A percentile compares a stretch with the other conserved stretches of the same genome.
These are phyloP conservation scores for Cephalotrichum gorgonifer DNA, from an alignment of 2,329 filamentous ascomycete species.

Conservation along the genomic window DNA sequence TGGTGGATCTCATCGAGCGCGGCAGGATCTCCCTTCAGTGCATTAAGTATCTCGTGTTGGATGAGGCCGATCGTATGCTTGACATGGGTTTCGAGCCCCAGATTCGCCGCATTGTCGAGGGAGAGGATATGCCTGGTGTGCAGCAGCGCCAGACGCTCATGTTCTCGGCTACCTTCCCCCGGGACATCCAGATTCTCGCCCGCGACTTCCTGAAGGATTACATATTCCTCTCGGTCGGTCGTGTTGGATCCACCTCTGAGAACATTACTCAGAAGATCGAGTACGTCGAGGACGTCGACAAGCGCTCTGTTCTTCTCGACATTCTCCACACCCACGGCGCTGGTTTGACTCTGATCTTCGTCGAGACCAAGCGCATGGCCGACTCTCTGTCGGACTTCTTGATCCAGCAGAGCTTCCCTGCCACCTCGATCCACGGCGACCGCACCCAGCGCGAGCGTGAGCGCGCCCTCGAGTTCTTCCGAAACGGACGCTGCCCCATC, in stretches of 20 bases:
- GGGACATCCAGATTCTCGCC: conserved; percentile 98
- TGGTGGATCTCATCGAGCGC: conserved; percentile 96
- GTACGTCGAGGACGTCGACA: conserved; percentile 94
- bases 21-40: conserved; percentile 94
- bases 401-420: conserved; percentile 97
- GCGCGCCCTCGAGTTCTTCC: conserved; percentile 94
- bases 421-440: conserved; percentile 97
- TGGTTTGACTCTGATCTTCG: conserved; percentile 92
- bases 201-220: conserved; percentile 99
- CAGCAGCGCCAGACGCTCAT: conserved; percentile 91
- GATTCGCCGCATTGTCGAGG: conserved; percentile 96
- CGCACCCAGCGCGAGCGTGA: conserved; percentile 98
- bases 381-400: conserved; percentile 96
- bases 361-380: conserved; percentile 99
- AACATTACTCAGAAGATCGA: conserved; percentile 99
- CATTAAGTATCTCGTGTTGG: conserved; percentile 98
- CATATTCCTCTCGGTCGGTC: conserved; percentile 95
- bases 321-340: conserved; percentile 90
- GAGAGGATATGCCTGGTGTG: conserved; percentile 90
- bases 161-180: conserved; percentile 99
- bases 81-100: conserved; percentile 99
- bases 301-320: conserved; percentile 93
- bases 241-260: conserved; percentile 98
- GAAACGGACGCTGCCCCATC: conserved; percentile 89
- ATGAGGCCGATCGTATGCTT: conserved; percentile 99